Evolutionary conservation across 1,139 yeast species (phyloP).

Genomic region (Yueomyces sp.): DNA sequence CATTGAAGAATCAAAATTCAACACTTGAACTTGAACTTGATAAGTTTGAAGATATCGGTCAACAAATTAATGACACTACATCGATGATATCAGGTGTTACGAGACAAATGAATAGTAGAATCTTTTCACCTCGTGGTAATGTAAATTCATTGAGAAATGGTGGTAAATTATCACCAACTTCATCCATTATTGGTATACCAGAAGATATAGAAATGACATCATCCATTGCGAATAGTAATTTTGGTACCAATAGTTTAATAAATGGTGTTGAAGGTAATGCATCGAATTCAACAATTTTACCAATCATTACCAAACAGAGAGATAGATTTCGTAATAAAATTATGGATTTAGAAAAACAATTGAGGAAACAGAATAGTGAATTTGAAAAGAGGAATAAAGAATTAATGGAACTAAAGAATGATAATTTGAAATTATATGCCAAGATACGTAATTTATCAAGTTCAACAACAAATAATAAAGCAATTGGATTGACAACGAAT

Average conservation of each 20-base stretch:
- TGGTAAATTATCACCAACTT: slow-evolving; percentile 35
- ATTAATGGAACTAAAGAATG: slow-evolving; percentile 49
- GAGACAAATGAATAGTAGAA: slow-evolving; percentile 30
- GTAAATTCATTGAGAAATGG: slow-evolving; percentile 1
- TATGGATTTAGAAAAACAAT: slow-evolving; percentile 71
- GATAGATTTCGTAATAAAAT: slow-evolving; percentile 79
- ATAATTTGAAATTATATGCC: slow-evolving; percentile 71
- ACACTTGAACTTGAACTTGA: slow-evolving; percentile 67
- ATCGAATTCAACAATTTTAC: slow-evolving; percentile 42
- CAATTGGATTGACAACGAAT: neutral
- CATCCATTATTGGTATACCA: slow-evolving; percentile 36
- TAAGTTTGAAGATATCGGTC: slow-evolving; percentile 28
- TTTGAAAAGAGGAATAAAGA: slow-evolving; percentile 55
- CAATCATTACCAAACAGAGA: slow-evolving; percentile 87
- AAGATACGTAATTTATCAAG: slow-evolving; percentile 36
- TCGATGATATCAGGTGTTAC: slow-evolving; percentile 54
- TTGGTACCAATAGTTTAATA: too few species aligned
- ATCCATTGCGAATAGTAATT: neutral
- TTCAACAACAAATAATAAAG: slow-evolving; percentile 2
- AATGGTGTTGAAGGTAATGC: neutral
- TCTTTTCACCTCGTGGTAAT: slow-evolving; percentile 5
- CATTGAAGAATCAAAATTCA: slow-evolving; percentile 36
- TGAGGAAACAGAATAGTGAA: slow-evolving; percentile 43
- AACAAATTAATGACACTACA: slow-evolving; percentile 42
- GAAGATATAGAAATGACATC: slow-evolving; percentile 20